A percentile compares a stretch with the other conserved stretches of the same genome.
phyloP scores from a whole-genome alignment of 108 stramenopile species.

The Conticribra weissflogii region DNA sequence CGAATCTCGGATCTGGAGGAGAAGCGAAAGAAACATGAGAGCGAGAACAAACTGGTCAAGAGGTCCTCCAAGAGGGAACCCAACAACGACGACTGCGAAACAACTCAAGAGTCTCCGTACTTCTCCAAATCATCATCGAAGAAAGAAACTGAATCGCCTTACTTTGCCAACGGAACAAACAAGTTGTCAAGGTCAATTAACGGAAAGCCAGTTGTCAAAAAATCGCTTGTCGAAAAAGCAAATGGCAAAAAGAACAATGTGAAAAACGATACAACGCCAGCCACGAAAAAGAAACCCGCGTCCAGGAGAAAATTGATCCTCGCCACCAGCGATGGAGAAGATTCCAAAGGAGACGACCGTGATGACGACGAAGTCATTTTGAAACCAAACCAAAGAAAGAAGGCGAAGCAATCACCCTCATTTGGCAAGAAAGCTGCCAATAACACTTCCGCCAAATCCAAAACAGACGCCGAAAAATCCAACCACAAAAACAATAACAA shows the following conservation, averaged over 20 bases:
- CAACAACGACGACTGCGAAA: not conserved
- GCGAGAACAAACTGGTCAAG: not conserved
- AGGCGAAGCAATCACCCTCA: slow-evolving; percentile 4
- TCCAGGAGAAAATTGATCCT: slow-evolving; percentile 2
- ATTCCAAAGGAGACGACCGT: not conserved
- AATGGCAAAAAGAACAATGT: slow-evolving; percentile 26
- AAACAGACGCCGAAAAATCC: not conserved
- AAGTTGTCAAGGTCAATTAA: not conserved
- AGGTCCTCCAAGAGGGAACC: not conserved
- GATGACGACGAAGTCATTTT: not conserved
- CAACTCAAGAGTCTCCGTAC: not conserved
- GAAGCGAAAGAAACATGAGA: not conserved
- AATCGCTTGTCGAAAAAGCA: not conserved
- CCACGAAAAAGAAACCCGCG: not conserved
- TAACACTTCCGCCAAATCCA: not conserved
- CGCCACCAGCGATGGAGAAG: not conserved
- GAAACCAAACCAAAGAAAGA: not conserved
- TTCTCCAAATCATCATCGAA: not conserved
- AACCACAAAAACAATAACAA: slow-evolving; percentile 9
- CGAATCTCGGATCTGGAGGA: not conserved
- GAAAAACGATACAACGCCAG: slow-evolving; percentile 2
- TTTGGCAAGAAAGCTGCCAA: not conserved
- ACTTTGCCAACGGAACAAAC: slow-evolving; percentile 5
- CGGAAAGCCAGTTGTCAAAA: not conserved
- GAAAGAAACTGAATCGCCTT: slow-evolving; percentile 3